These are phyloP conservation scores for Aspergillus panamensis DNA, from an alignment of 495 filamentous ascomycete species.

Conservation along the genomic window DNA sequence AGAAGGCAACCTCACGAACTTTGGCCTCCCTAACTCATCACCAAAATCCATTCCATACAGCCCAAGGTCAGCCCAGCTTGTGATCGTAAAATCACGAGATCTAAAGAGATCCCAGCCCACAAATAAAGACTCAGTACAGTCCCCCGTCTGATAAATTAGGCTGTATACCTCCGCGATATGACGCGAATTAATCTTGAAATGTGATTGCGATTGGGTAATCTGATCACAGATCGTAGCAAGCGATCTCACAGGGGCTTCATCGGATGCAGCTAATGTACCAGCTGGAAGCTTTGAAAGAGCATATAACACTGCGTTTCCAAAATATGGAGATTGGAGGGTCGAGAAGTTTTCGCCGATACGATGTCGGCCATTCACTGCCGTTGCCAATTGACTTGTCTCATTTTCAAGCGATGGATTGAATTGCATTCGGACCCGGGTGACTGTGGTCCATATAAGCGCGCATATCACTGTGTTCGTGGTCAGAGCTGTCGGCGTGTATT, in stretches of 20 bases:
- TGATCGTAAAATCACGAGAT: constrained; percentile 13
- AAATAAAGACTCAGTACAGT: constrained; percentile 1
- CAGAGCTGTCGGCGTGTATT: constrained; percentile 20
- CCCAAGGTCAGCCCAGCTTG: constrained; percentile 15
- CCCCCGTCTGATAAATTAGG: background rate
- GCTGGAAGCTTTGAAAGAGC: constrained; percentile 1
- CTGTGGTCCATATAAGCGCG: constrained; percentile 17
- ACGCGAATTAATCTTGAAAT: background rate
- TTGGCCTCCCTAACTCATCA: background rate
- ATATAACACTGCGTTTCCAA: constrained; percentile 15
- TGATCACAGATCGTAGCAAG: constrained; percentile 3
- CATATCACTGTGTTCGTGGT: constrained; percentile 14
- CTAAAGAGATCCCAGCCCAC: constrained; percentile 14
- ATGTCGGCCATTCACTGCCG: constrained; percentile 13
- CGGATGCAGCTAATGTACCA: background rate
- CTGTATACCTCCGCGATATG: constrained; percentile 13
- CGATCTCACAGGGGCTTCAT: background rate
- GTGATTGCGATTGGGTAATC: constrained; percentile 2
- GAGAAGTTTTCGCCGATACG: constrained; percentile 4
- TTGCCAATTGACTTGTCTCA: constrained; percentile 1
- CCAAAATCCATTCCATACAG: constrained; percentile 16
- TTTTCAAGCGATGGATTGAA: background rate
- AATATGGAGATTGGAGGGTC: background rate
- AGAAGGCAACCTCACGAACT: constrained; percentile 12
- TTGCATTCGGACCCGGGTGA: constrained; percentile 15